Evolutionary conservation across 345 rosid genomes (phyloP).

Genomic region (Bruguiera parviflora): DNA sequence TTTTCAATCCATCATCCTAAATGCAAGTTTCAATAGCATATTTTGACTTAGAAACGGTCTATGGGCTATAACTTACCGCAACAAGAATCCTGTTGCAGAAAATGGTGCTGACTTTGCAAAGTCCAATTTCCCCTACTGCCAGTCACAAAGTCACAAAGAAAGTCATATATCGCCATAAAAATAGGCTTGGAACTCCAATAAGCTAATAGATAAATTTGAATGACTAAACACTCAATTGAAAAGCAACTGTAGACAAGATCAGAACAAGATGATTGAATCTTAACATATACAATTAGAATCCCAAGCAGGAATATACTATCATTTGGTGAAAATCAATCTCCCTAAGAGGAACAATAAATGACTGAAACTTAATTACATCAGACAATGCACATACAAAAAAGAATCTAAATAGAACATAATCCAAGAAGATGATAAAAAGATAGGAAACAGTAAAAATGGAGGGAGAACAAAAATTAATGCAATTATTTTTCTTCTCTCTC

Average conservation of each 20-base stretch:
- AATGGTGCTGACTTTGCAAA: conserved; percentile 35
- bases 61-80: conserved; percentile 29
- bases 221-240: neutral
- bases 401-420: neutral
- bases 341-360: neutral
- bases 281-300: neutral
- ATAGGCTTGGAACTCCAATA: neutral
- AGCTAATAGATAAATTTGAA: neutral
- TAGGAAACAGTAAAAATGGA: neutral
- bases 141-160: conserved; percentile 15
- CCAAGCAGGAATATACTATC: conserved; percentile 2
- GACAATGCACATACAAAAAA: neutral
- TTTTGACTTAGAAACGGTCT: neutral
- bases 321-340: conserved; percentile 1
- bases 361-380: neutral
- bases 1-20: neutral
- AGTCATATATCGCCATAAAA: neutral
- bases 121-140: conserved; percentile 36
- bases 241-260: neutral
- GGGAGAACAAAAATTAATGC: neutral
- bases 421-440: neutral
- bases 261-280: neutral
- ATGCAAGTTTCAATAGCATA: neutral
- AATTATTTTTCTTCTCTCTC: too few relatives aligned
- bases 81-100: conserved; percentile 33